Conservation (phyloP, 768 basidiomycete species). For the Phallus indusiatus region DNA sequence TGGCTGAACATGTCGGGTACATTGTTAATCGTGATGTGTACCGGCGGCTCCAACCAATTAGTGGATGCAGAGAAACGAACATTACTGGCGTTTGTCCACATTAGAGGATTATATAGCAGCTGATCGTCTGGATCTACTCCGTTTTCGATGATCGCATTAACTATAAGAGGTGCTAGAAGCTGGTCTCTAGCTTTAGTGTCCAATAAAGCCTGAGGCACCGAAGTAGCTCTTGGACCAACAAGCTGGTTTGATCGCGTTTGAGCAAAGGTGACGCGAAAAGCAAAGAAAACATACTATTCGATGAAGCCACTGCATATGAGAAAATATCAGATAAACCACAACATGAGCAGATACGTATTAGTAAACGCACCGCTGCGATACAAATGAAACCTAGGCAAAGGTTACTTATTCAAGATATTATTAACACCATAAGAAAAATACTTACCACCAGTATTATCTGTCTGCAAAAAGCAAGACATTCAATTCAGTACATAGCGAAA, state of each 20-base stretch:
- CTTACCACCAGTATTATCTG: slow-evolving; percentile 24
- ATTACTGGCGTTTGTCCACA: slow-evolving; percentile 40
- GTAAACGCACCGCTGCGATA: slow-evolving; percentile 40
- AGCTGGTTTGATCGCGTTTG: slow-evolving; percentile 21
- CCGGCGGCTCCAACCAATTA: slow-evolving; percentile 41
- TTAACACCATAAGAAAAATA: not conserved
- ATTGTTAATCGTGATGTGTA: slow-evolving; percentile 36
- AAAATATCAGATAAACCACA: not conserved
- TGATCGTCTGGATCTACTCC: slow-evolving; percentile 35
- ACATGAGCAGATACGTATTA: not conserved
- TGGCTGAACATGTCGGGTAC: slow-evolving; percentile 42
- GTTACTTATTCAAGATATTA: not conserved
- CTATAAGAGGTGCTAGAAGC: slow-evolving; percentile 41
- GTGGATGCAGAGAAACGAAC: slow-evolving; percentile 28
- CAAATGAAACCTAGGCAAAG: slow-evolving; percentile 40
- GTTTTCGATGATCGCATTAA: slow-evolving; percentile 29
- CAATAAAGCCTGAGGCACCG: slow-evolving; percentile 45
- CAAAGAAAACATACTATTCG: slow-evolving; percentile 23
- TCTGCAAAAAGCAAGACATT: not conserved
- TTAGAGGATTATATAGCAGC: slow-evolving; percentile 39
- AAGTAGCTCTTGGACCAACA: slow-evolving; percentile 40
- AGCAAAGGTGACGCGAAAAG: not conserved
- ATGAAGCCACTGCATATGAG: slow-evolving; percentile 26
- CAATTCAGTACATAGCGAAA: not conserved
- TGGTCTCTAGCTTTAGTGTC: slow-evolving; percentile 41